Evolutionary conservation across 495 filamentous ascomycete species (phyloP), one percentile per base, ranked within the genome.

Genomic region (Hypoxylon subgilvum): DNA sequence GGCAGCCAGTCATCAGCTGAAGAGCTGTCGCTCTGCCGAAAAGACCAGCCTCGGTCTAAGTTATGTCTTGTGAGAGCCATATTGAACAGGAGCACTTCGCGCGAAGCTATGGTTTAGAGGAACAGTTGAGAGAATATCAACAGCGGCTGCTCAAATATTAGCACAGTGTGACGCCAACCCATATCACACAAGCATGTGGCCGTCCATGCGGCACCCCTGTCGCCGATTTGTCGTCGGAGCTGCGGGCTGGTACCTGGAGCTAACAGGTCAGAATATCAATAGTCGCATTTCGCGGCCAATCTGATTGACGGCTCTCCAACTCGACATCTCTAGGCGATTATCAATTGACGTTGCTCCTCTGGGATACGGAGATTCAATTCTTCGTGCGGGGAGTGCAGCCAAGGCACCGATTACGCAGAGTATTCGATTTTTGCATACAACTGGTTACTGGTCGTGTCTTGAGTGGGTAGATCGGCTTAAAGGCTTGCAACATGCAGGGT

Each of bases 41-140:
- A 65, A 12, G 56, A 39, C 67, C 67, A 70, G 10, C 65, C 65
- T 13, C 48, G 7, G 8, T 46, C 57, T 12, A 70, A 35, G 25
- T 46, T 42, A 32, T 65, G 47, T 13, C 58, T 63, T 31, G 32
- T 44, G 14, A 54, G 35, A 58, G 54, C 30, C 67, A 70, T 67
- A 1, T 28, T 46, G 16, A 58, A 43, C 7, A 8, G 1, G 2
- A 4, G 13, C n/a, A n/a, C n/a, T n/a, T n/a, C n/a, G n/a, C n/a
- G n/a, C 50, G 32, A 9, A 25, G 18, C 23, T 27, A 30, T 25
- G 4, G 1, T 12, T 10, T 30, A 3, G 13, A 22, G 8, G 1
- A 32, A 8, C 7, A 16, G 12, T 30, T 21, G 2, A 31, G 9
- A 4, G 23, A 16, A 6, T 38, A 42, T 42, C 12, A 13, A 42